Conservation (phyloP, 2,329 filamentous ascomycete genomes). For the Myriosclerotinia scirpicola region DNA sequence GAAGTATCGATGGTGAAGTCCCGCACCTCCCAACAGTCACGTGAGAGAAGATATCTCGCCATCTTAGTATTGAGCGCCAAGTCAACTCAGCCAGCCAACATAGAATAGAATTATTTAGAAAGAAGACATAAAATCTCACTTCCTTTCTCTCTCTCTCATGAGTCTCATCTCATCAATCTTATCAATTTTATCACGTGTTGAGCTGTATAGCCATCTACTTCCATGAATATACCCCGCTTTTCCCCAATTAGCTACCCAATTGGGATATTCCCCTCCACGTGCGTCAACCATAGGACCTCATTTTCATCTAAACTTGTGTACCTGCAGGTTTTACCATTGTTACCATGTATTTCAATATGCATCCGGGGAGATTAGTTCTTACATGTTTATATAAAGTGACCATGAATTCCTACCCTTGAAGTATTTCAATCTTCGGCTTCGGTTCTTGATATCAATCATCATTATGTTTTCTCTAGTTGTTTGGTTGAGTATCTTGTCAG, state of each 20-base stretch:
- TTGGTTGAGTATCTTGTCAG: conserved; percentile 6
- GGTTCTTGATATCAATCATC: background rate
- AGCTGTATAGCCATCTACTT: background rate
- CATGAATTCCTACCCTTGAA: background rate
- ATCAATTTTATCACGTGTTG: background rate
- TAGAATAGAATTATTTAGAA: no score
- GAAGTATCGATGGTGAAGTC: no score
- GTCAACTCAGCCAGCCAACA: background rate
- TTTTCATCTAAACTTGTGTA: conserved; percentile 12
- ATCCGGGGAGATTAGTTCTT: background rate
- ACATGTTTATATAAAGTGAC: conserved; percentile 6
- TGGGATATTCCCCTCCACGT: conserved; percentile 17
- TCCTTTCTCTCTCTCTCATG: no score
- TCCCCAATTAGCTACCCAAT: background rate
- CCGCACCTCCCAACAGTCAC: background rate
- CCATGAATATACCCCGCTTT: conserved; percentile 12
- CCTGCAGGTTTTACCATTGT: background rate
- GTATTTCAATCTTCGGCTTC: background rate
- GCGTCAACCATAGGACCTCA: conserved; percentile 20
- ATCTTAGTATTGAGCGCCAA: background rate
- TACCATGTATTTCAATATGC: background rate
- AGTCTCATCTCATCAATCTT: background rate
- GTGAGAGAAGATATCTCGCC: background rate
- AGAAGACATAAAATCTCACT: background rate
- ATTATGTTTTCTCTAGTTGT: conserved; percentile 3